Conservation (phyloP, 2,329 filamentous ascomycete genomes). For the Pseudohalonectria lignicola region DNA sequence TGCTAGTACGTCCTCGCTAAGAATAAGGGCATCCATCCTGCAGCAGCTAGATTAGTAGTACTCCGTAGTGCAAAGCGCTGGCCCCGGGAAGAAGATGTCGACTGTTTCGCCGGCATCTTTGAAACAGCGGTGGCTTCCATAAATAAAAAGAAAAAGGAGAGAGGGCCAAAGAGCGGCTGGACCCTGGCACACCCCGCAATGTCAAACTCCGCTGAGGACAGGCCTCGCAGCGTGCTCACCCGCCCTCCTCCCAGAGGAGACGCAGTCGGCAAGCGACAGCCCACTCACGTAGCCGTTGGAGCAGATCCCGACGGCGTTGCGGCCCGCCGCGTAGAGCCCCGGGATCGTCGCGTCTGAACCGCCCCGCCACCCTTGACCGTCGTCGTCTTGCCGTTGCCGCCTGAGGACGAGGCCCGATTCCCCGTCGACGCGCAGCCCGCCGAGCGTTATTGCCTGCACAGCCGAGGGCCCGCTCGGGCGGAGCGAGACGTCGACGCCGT, state of each 20-base stretch:
- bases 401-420: slow-evolving; percentile 1
- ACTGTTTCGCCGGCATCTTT: too few relatives aligned
- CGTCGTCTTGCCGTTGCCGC: background rate
- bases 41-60: too few relatives aligned
- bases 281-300: slow-evolving; percentile 5
- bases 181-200: too few relatives aligned
- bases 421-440: slow-evolving; percentile 3
- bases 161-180: too few relatives aligned
- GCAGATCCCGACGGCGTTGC: slow-evolving; percentile 5
- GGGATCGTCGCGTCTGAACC: background rate
- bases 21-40: too few relatives aligned
- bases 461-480: background rate
- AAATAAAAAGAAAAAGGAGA: too few relatives aligned
- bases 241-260: slow-evolving; percentile 5
- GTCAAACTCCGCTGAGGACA: too few relatives aligned
- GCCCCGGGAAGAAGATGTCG: too few relatives aligned
- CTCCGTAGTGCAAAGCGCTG: too few relatives aligned
- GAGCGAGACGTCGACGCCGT: slow-evolving; percentile 3
- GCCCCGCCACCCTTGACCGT: too few relatives aligned
- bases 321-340: slow-evolving; percentile 5
- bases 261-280: slow-evolving; percentile 6
- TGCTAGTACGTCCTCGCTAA: too few relatives aligned
- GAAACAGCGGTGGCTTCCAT: too few relatives aligned
- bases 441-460: slow-evolving; percentile 1
- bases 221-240: slow-evolving; percentile 1